Base-by-base conservation (phyloP, 2,329 filamentous ascomycete species). In the Nemania sp. region DNA sequence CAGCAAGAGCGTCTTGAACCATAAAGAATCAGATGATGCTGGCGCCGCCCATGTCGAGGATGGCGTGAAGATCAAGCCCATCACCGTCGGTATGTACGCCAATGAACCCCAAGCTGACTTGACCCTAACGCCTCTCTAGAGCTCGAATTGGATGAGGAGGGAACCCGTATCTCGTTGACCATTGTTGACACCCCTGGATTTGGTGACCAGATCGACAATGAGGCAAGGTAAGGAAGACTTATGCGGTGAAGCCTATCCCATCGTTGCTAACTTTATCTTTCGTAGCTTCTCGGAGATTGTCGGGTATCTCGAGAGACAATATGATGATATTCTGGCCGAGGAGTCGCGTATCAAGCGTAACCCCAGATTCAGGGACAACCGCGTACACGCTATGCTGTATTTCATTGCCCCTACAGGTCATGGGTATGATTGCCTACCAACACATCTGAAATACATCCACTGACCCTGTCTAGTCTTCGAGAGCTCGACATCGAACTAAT, bases 271-370 rank as follows among this genome's bases (percentile, higher is more conserved):
- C 18, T 7, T 29, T 35, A 7, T 43, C 53, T 20, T 20, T 13
- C 5, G 20, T 74, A 97, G 94, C 85, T 99, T 99, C 82, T 92
- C 92, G 77, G 96, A 98, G 84, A 99, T 99, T 78, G 94, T 97
- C 75, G 95, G 94, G 75, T 98, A 97, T 84, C 93, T 99, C 78
- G 96, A 99, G 88, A 90, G 95, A 85, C 95, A 99, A 89, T 98
- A 98, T 83, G 96, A 99, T 83, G 94, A 98, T 81, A 98, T 99
- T 87, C 89, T 99, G 77, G 95, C 96, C 71, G 95, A 98, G 86
- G 96, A 99, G 86, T 98, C 96, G 78, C 93, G 96, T 87, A 99
- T 99, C 88, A 99, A 99, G 93, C 96, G 96, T 94, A 99, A 99
- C 87, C 96, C 96, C 76, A 91, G 96, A 79, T 99, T 99, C 92